Base-by-base conservation (phyloP, 306 rosid species). In the Cyamopsis tetragonoloba region DNA sequence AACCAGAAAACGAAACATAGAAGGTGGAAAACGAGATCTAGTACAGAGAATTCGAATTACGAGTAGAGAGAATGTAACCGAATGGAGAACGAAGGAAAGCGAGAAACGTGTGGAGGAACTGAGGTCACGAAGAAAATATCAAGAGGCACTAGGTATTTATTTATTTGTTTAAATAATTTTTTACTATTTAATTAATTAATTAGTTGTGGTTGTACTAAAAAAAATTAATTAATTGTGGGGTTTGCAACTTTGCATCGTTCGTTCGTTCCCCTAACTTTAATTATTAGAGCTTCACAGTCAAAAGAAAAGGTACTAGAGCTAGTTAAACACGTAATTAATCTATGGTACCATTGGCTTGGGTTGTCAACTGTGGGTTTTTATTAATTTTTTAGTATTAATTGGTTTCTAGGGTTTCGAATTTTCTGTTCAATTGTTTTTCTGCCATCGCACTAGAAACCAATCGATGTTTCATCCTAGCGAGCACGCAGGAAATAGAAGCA, bases 41-140 rank as follows among this genome's bases (percentile, higher is more conserved):
- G 49, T 62, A 63, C 65, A 7, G 62, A 57, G 47, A 19, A 62
- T 38, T 31, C 48, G n/a, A 41, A 18, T 7, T 26, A 48, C 26
- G 20, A 46, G 18, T 3, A 37, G 30, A 44, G 39, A 35, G 5
- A 11, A 5, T 10, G 44, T 41, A 47, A 50, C 35, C 2, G 13
- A 15, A 12, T 9, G 50, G 4, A 47, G 13, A 4, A 55, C 31
- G 14, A 5, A 13, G 54, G 73, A 6, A 1, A 24, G 15, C 13
- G 47, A 24, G 37, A 17, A 28, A 10, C 37, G 72, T 4, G 78
- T 17, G 59, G 11, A 34, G 47, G 42, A 37, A n/a, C 6, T 3
- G 51, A 7, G 57, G 27, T 26, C 46, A 1, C 2, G 61, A 56
- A 61, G 44, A 38, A 72, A 86, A 79, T 73, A 81, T 79, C 84